Evolutionary conservation across 1,139 yeast genomes (phyloP), one percentile per base, ranked within the genome.

Genomic region (Suhomyces anneliseae): DNA sequence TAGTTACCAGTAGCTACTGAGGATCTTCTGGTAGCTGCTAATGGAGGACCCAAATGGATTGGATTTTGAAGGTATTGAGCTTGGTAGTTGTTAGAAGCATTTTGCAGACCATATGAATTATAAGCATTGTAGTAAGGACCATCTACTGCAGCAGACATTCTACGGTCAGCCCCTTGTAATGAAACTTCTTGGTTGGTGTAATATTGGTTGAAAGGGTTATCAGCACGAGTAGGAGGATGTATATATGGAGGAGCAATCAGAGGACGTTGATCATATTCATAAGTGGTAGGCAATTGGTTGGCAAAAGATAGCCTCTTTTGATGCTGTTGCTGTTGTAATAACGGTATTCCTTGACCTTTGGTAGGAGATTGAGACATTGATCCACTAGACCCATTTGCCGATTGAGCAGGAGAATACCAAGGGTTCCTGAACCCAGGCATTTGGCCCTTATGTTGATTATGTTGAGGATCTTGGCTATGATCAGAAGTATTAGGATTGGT

Each of bases 281-380:
- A 79, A 1, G 85, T 80, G 3, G 78, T 73, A 29, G 83, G 82
- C 15, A 79, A 64, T 49, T 73, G 77, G 54, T 72, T 74, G 12
- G 78, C 72, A 51, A 72, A 74, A 47, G 66, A 69, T 62, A 56
- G 72, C 55, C 73, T 70, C 56, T 64, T 27, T 79, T 82, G 1
- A 78, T 74, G 69, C 47, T 64, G 72, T 43, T 64, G 63, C 9
- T 46, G 49, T 35, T 43, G 56, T 44, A 46, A 49, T 12, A 39
- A 41, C 41, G 42, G 50, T 19, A 45, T 39, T 0, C 48, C 40
- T 33, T 42, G 43, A 31, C 48, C 46, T 39, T 54, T 55, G 38
- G 56, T 54, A 38, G 54, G 56, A 14, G 51, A 52, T 42, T 49
- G 57, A 39, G 50, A 45, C 36, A 48, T 40, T 36, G 38, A 27